phyloP scores from a whole-genome alignment of 2,329 filamentous ascomycete genomes.

The Blastomyces percursus region DNA sequence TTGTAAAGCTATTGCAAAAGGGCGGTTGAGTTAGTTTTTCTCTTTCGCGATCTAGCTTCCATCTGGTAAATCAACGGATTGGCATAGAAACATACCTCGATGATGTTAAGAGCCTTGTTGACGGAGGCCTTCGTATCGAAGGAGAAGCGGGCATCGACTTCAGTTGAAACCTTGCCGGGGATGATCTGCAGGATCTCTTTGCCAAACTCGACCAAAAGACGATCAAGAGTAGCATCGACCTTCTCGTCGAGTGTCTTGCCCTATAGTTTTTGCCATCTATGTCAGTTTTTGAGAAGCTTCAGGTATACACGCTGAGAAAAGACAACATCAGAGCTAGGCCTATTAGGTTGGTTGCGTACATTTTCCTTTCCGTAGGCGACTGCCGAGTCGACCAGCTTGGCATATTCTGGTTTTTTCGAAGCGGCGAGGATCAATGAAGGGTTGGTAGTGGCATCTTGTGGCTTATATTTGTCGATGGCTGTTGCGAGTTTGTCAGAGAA shows the following conservation, averaged over 20 bases:
- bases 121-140: constrained; percentile 90
- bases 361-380: constrained; percentile 74
- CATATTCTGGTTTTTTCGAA: constrained; percentile 96
- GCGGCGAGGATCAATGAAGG: constrained; percentile 96
- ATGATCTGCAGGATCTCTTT: constrained; percentile 95
- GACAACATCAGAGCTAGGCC: constrained; percentile 3
- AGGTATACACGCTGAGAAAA: not conserved
- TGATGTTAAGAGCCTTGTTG: constrained; percentile 93
- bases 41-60: not conserved
- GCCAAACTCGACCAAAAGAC: constrained; percentile 94
- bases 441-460: constrained; percentile 99
- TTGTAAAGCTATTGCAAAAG: constrained; percentile 66
- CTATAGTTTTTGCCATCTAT: constrained; percentile 20
- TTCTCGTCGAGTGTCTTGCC: constrained; percentile 60
- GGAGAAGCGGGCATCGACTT: constrained; percentile 92
- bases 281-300: constrained; percentile 1
- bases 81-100: constrained; percentile 55
- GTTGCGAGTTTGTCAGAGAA: constrained; percentile 30
- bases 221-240: constrained; percentile 83
- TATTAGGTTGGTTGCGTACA: constrained; percentile 33
- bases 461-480: constrained; percentile 99
- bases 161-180: constrained; percentile 96
- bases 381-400: constrained; percentile 76
- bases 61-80: constrained; percentile 1
- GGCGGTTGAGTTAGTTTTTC: constrained; percentile 17